Evolutionary conservation across 2,329 filamentous ascomycete species (phyloP).

Genomic region (Trichoderma guizhouense): DNA sequence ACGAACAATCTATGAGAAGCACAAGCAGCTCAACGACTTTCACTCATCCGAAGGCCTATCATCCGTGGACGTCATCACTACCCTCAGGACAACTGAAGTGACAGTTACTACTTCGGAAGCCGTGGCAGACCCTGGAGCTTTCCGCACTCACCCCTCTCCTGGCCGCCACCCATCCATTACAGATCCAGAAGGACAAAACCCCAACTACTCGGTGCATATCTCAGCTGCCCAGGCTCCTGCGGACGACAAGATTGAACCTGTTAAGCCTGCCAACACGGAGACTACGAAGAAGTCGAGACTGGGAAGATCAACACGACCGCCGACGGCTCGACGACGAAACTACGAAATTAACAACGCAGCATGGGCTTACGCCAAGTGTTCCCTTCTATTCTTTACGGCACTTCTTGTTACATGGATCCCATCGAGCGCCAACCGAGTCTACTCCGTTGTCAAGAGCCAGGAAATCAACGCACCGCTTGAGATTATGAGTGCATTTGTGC

Average conservation of each 20-base stretch:
- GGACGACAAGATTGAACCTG: slow-evolving; percentile 27
- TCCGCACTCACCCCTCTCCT: slow-evolving; percentile 25
- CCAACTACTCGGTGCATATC: slow-evolving; percentile 51
- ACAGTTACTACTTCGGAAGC: slow-evolving; percentile 53
- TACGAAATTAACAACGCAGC: slow-evolving; percentile 60
- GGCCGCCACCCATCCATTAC: slow-evolving; percentile 18
- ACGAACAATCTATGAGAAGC: slow-evolving; percentile 63
- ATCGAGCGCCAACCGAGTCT: slow-evolving; percentile 73
- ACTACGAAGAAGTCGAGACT: background rate
- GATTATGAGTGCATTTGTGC: slow-evolving; percentile 67
- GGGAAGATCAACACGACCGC: background rate
- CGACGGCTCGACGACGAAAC: slow-evolving; percentile 33
- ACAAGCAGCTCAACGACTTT: slow-evolving; percentile 58
- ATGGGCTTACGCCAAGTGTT: slow-evolving; percentile 67
- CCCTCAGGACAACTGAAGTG: slow-evolving; percentile 61
- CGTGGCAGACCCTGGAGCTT: slow-evolving; percentile 18
- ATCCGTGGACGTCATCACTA: slow-evolving; percentile 43
- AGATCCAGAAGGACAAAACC: slow-evolving; percentile 17
- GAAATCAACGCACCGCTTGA: slow-evolving; percentile 57
- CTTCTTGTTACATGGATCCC: slow-evolving; percentile 73
- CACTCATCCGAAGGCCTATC: slow-evolving; percentile 45
- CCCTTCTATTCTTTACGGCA: slow-evolving; percentile 68
- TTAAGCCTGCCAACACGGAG: slow-evolving; percentile 23
- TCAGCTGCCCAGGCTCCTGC: slow-evolving; percentile 32
- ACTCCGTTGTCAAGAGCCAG: slow-evolving; percentile 58